phyloP scores from a whole-genome alignment of 208 protist species.

The Wallacemonas sp. region DNA sequence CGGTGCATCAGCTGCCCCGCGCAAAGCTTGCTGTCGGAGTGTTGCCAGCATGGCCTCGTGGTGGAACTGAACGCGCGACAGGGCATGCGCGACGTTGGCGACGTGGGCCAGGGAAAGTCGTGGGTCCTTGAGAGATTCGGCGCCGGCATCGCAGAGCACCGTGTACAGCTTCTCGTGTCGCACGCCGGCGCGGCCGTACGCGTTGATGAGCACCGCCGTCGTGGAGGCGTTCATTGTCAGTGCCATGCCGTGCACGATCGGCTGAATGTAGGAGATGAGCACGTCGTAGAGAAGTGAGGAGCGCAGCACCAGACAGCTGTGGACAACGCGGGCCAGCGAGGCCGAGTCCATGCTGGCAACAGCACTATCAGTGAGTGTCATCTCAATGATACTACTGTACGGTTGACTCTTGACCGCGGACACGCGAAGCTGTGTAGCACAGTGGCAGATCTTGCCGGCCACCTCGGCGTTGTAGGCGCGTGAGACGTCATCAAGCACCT shows the following conservation, averaged over 20 bases:
- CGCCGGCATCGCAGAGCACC: conserved; percentile 61
- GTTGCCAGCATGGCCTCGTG: conserved; percentile 70
- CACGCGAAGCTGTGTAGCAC: conserved; percentile 75
- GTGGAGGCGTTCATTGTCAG: conserved; percentile 60
- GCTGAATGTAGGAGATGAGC: conserved; percentile 77
- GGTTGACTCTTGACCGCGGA: conserved; percentile 58
- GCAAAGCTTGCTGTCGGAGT: conserved; percentile 71
- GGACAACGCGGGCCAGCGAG: conserved; percentile 72
- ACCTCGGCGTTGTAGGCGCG: conserved; percentile 49
- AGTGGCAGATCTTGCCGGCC: conserved; percentile 62
- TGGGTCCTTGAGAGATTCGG: conserved; percentile 56
- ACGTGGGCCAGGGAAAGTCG: conserved; percentile 73
- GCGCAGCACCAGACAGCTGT: conserved; percentile 80
- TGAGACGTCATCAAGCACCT: conserved; percentile 67
- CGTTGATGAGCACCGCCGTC: conserved; percentile 83
- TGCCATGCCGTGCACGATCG: conserved; percentile 33
- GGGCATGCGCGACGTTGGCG: conserved; percentile 82
- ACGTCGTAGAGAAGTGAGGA: conserved; percentile 71
- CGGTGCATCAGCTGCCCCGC: conserved; percentile 34
- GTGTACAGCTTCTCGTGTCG: conserved; percentile 74
- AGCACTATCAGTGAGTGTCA: conserved; percentile 28
- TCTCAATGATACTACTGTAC: conserved; percentile 49
- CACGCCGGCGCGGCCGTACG: conserved; percentile 83
- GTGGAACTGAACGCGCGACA: conserved; percentile 68
- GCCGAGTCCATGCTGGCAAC: conserved; percentile 54